phyloP scores from a whole-genome alignment of 164 flowering plant species.

The Magnolia officinalis region DNA sequence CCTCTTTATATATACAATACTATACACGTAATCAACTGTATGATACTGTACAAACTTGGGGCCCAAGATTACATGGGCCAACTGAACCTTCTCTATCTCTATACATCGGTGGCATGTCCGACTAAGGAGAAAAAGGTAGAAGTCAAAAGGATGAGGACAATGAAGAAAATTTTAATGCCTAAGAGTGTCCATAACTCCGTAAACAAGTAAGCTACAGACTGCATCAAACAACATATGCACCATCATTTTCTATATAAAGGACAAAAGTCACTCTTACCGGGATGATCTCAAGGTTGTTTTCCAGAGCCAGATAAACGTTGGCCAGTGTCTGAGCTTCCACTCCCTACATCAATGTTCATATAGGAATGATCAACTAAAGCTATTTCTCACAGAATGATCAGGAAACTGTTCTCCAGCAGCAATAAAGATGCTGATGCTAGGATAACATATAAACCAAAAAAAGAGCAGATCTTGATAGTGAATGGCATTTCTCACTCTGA shows the following conservation, averaged over 20 bases:
- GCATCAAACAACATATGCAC: background rate
- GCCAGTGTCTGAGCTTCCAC: slow-evolving; percentile 98
- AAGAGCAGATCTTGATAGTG: background rate
- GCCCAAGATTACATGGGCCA: no score
- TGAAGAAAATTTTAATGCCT: background rate
- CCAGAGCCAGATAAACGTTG: slow-evolving; percentile 90
- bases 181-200: background rate
- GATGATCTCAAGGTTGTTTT: slow-evolving; percentile 87
- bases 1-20: no score
- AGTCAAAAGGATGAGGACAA: background rate
- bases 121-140: background rate
- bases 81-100: no score
- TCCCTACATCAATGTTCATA: slow-evolving; percentile 48
- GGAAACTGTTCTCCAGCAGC: background rate
- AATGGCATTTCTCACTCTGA: background rate
- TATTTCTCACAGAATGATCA: background rate
- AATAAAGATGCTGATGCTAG: background rate
- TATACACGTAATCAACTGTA: no score
- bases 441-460: background rate
- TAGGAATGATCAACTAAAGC: background rate
- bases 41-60: no score
- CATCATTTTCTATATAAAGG: background rate
- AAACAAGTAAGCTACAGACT: background rate
- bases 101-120: no score
- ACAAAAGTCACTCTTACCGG: slow-evolving; percentile 49